Base-by-base conservation (phyloP, 129 eudicot species). In the Mikania micrantha region DNA sequence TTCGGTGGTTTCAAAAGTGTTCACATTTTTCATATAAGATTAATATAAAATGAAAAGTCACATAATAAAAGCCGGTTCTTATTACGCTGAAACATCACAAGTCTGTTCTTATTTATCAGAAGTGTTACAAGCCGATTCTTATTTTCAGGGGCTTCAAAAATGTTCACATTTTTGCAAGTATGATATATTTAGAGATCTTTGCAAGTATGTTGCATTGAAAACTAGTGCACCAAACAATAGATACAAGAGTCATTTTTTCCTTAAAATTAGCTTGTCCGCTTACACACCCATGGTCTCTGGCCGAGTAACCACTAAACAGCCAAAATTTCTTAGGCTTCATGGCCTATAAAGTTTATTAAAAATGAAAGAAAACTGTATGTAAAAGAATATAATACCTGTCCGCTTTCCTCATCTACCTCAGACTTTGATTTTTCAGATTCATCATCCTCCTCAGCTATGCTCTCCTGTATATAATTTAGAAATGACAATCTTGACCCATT, bases 371-470 rank as follows among this genome's bases (percentile, higher is more conserved):
- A 42, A 16, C 3, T 21, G 35, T 38, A 64, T 49, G 22, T 36
- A 57, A 39, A 20, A 31, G 47, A 35, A 24, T 35, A 60, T 15
- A 47, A 16, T 76, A 90, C 96, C 90, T 90, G 88, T 19, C 80
- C 96, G 65, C 96, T 89, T 70, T 78, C 98, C 61, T 84, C 91
- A 4, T 87, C 95, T 27, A 88, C 83, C 73, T 92, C 97, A 59
- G 97, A 87, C 71, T 82, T 82, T 2, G 97, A 91, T 78, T 61
- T 91, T 64, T 87, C 98, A 68, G 96, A 88, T 58, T 84, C 98
- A 39, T 88, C 98, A 5, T 81, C 97, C 21, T 61, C 97, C 8
- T 85, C 97, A 39, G 81, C 85, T 20, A 71, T 60, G 60, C 83
- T 84, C 68, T 78, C 95, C 96, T 86, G 74, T 31, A 47, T 13